These are phyloP conservation scores for Dujonia santamariae DNA, from an alignment of 1,139 yeast genomes.

Conservation along the genomic window DNA sequence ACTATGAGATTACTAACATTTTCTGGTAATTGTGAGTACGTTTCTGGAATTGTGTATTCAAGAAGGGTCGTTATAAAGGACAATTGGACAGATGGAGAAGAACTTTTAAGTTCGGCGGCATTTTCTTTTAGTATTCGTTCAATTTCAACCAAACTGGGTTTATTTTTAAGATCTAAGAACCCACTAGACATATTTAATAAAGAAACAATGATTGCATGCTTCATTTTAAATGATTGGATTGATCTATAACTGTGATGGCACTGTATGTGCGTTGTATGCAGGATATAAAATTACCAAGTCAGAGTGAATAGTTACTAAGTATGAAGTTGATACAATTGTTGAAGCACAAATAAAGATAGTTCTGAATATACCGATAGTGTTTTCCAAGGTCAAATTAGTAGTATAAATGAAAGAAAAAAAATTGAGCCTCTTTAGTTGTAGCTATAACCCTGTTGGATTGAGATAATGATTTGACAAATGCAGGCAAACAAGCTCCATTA, in stretches of 20 bases:
- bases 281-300: background rate
- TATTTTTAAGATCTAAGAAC: slow-evolving; percentile 15
- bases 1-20: slow-evolving; percentile 12
- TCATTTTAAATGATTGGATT: too few relatives aligned
- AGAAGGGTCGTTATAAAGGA: slow-evolving; percentile 22
- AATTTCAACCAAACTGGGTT: slow-evolving; percentile 19
- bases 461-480: too few relatives aligned
- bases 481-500: too few relatives aligned
- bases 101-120: background rate
- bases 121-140: slow-evolving; percentile 11
- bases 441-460: too few relatives aligned
- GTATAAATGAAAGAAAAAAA: too few relatives aligned
- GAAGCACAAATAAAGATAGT: too few relatives aligned
- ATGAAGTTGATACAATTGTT: too few relatives aligned
- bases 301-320: too few relatives aligned
- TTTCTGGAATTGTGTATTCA: slow-evolving; percentile 30
- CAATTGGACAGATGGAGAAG: slow-evolving; percentile 10
- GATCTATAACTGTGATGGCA: background rate
- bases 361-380: too few relatives aligned
- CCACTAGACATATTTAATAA: background rate
- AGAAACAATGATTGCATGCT: too few relatives aligned
- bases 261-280: background rate
- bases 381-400: too few relatives aligned
- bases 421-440: too few relatives aligned
- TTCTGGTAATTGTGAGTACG: slow-evolving; percentile 17